Evolutionary conservation across 2,329 filamentous ascomycete genomes (phyloP), one percentile per base, ranked within the genome.

Genomic region (Trichophyton rubrum): DNA sequence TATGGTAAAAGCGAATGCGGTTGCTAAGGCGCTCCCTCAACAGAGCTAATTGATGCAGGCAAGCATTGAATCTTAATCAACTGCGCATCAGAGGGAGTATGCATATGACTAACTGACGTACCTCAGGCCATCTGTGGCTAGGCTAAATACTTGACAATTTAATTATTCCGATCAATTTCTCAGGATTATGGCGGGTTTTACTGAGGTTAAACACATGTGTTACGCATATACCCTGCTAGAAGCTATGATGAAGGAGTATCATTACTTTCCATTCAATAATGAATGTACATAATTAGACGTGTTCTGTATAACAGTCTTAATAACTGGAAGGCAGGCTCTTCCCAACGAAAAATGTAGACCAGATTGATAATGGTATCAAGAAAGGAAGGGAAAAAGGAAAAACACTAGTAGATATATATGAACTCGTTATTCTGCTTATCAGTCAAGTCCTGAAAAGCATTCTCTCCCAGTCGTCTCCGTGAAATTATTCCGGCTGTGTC

Each of bases 391-490:
- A n/a, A n/a, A 24, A 24, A 3, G 3, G 3, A 22, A 13, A 13
- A 38, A 4, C 33, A 9, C 33, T 43, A 83, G 66, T 84, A 84
- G 55, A 84, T 78, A 70, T 83, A 86, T 15, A 85, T 78, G 72
- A 87, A 87, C 66, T 87, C 84, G 61, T 88, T 83, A 65, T 87
- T 88, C 73, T 84, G 74, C 20, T 79, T 72, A 69, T 88, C 85
- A 0, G 85, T 86, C 64, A 86, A 65, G 71, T 88, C 85, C 64
- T 80, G 69, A 57, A 82, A 80, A 0, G 79, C 80, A 55, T 55
- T 35, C 5, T 35, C 51, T 27, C 51, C 51, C 8, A 55, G 55
- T 80, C 77, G 15, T 79, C 75, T 4, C 81, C 27, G 51, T 33
- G 13, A 8, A 20, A 35, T 35, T 33, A 9, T 24, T 3, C 9